Conservation (phyloP, 257 asterid species). For the Solanum raphanifolium region DNA sequence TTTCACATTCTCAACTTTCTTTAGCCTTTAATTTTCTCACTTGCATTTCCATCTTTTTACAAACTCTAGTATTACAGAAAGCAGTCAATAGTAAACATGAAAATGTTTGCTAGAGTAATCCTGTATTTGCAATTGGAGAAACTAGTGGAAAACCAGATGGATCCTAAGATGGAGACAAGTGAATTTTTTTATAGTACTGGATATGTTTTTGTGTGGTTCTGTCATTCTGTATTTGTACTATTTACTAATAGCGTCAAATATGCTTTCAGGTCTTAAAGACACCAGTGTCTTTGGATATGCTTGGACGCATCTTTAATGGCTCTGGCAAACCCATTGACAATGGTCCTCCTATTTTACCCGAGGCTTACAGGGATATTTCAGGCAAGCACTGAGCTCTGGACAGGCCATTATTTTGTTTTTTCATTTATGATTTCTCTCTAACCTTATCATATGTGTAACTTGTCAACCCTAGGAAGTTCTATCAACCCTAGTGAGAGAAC, state of each 20-base stretch:
- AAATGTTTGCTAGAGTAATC: not conserved
- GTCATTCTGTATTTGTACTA: not conserved
- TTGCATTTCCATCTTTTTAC: not conserved
- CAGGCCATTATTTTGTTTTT: not conserved
- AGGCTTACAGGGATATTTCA: conserved; percentile 97
- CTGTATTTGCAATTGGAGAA: not conserved
- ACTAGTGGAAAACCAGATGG: not conserved
- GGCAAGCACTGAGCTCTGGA: conserved; percentile 37
- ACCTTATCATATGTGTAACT: not conserved
- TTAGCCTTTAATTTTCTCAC: not conserved
- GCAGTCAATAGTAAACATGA: not conserved
- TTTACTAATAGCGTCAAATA: not conserved
- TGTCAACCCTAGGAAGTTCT: conserved; percentile 67
- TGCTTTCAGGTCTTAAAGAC: conserved; percentile 32
- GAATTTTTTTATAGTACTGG: not conserved
- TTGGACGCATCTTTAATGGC: conserved; percentile 44
- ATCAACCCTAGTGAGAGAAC: conserved; percentile 99
- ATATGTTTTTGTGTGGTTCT: not conserved
- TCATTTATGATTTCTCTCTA: not conserved
- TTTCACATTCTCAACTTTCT: not conserved
- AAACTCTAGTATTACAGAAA: not conserved
- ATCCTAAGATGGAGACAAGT: not conserved
- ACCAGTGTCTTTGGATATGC: conserved; percentile 45
- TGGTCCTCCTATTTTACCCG: conserved; percentile 97
- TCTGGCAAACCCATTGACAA: conserved; percentile 86